These are phyloP conservation scores for Selenicereus undatus DNA, from an alignment of 148 eudicot genomes.

Conservation along the genomic window DNA sequence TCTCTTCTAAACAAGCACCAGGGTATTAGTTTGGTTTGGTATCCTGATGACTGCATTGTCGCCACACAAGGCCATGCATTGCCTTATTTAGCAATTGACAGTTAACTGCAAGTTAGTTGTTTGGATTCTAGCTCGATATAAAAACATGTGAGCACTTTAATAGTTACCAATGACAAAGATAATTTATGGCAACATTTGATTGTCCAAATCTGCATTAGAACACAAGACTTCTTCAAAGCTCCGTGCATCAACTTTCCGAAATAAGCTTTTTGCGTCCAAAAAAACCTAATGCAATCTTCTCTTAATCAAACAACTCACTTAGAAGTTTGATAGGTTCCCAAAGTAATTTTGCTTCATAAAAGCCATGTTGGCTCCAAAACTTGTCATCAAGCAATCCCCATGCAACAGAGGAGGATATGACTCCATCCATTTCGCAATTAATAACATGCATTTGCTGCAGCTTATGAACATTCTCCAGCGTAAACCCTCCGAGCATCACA, in stretches of 20 bases:
- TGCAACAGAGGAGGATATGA: background rate
- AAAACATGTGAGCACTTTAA: too few relatives aligned
- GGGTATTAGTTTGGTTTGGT: too few relatives aligned
- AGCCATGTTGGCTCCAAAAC: background rate
- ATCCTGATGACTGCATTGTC: too few relatives aligned
- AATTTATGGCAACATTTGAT: background rate
- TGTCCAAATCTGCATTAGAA: background rate
- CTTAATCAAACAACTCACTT: background rate
- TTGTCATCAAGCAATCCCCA: background rate
- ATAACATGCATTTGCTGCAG: background rate
- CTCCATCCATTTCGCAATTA: background rate
- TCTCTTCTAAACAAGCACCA: too few relatives aligned
- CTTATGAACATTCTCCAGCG: background rate
- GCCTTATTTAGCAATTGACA: too few relatives aligned
- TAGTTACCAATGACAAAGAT: too few relatives aligned
- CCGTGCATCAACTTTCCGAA: too few relatives aligned
- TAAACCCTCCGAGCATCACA: background rate
- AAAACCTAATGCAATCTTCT: slow-evolving; percentile 4
- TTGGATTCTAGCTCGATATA: too few relatives aligned
- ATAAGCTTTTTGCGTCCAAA: background rate
- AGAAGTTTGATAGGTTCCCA: too few relatives aligned
- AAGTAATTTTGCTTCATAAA: too few relatives aligned
- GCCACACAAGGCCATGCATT: too few relatives aligned
- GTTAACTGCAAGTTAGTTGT: too few relatives aligned
- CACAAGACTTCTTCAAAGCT: background rate